Base-by-base conservation (phyloP, 1,284 basidiomycete species). In the Xerocomus subilludens region DNA sequence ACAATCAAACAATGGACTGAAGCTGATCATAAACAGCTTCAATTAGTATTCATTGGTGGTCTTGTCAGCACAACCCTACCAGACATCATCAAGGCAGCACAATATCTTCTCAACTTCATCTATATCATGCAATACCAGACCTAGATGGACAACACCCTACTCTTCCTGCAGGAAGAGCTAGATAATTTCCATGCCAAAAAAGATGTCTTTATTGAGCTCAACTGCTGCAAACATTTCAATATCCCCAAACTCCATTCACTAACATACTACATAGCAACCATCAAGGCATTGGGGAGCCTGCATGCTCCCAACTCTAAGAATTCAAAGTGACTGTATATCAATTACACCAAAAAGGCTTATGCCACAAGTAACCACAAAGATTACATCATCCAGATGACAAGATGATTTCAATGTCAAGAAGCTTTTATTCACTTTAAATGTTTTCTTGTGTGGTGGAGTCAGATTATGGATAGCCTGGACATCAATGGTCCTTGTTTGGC, bases 241-340 rank as follows among this genome's bases (percentile, higher is more conserved):
- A 78, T 83, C 30, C 79, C 76, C 0, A 82, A 82, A 56, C 59
- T 82, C 10, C 78, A 82, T 58, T 70, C 71, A 20, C 66, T 82
- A 4, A 2, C 56, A 5, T 76, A 79, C 36, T 79, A 79, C 38
- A 35, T 67, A 4, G 38, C 69, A 1, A 55, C 63, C 13, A 79
- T 79, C 36, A 27, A 53, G 16, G 30, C 16, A 7, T 45, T 73
- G 7, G 78, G 78, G 4, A 71, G 42, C 23, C 42, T 66, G 3
- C 70, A 79, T 56, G 70, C 72, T 4, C 74, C 73, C 33, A 76
- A 79, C 55, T 77, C 76, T 2, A 71, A 79, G 38, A 64, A n/a
- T 6, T 69, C 76, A 7, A 72, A 79, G 36, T 23, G 58, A 1
- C 67, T 79, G 5, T 76, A 79, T 27, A 79, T 79, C 11, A 64